These are phyloP conservation scores for Scedosporium aurantiacum DNA, from an alignment of 2,329 filamentous ascomycete species.

Conservation along the genomic window DNA sequence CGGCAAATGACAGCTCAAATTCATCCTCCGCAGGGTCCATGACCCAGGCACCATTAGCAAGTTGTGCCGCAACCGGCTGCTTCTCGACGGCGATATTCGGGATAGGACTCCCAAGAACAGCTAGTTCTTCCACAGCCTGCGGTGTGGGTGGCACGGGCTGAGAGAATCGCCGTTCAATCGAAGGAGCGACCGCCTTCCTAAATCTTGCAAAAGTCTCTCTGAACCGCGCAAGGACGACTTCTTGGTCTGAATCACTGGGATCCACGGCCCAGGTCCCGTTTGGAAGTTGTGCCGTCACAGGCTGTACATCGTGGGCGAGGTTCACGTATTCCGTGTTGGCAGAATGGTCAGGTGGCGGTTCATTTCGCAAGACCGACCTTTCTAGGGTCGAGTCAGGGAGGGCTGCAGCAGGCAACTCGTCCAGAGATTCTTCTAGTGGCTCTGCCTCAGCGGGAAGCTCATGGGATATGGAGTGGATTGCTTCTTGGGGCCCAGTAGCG, in stretches of 20 bases:
- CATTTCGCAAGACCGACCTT: not conserved
- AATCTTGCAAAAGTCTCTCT: not conserved
- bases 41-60: not conserved
- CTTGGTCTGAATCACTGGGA: not conserved
- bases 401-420: not conserved
- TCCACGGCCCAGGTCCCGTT: not conserved
- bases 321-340: not conserved
- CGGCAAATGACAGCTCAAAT: not conserved
- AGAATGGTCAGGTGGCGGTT: not conserved
- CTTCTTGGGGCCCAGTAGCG: too few relatives aligned
- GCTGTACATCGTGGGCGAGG: not conserved
- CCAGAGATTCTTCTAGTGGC: not conserved
- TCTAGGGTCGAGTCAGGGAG: not conserved
- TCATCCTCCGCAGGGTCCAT: conserved; percentile 2
- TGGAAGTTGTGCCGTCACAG: not conserved
- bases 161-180: not conserved
- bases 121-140: not conserved
- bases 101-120: not conserved
- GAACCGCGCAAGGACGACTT: not conserved
- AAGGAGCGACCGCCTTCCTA: not conserved
- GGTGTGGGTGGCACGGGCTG: not conserved
- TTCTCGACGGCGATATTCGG: not conserved
- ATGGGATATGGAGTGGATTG: too few relatives aligned
- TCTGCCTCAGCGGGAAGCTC: not conserved
- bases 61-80: not conserved